Base-by-base conservation (phyloP, 257 asterid genomes). In the Gentiana straminea region DNA sequence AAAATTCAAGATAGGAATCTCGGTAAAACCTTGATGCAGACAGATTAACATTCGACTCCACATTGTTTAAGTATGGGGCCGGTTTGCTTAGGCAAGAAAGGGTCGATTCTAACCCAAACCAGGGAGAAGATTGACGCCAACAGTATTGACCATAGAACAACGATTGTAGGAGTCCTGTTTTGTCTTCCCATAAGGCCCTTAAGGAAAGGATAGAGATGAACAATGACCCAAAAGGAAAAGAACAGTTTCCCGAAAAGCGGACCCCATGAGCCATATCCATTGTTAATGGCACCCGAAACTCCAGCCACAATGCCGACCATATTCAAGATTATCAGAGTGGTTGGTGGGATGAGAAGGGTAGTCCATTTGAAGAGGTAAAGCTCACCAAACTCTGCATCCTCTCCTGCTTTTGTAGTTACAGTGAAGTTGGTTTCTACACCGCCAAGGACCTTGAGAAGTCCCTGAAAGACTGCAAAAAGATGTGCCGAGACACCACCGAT, bases 361-460 rank as follows among this genome's bases (percentile, higher is more conserved):
- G 95, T 86, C 95, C 95, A 86, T 64, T 86, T 86, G 83, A 86
- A 86, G 59, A 86, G 80, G 75, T 86, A 86, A 55, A 86, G 96
- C 66, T 86, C 96, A 45, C 91, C 94, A 65, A 81, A 86, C 72
- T 84, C 94, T 0, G 77, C 15, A 33, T 81, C 95, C 0, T 83
- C 94, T 4, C 84, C 88, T 11, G 94, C 70, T 73, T 86, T 86
- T 52, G 90, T 48, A 33, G 96, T 86, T 10, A 84, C 94, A 0
- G 94, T 86, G 52, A 86, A 86, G 62, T 81, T 86, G 9, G 96
- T 86, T 77, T 84, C 94, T 1, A 86, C 89, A 15, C 96, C 94
- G 33, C 60, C 83, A 33, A 86, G 86, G 47, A 86, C 96, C 77
- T 86, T 86, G 51, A 86, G 94, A 51, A 86, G 94, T 52, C 96